These are phyloP conservation scores for Coix lacrymajobi DNA, from an alignment of 176 grass and related monocot genomes.

Conservation along the genomic window DNA sequence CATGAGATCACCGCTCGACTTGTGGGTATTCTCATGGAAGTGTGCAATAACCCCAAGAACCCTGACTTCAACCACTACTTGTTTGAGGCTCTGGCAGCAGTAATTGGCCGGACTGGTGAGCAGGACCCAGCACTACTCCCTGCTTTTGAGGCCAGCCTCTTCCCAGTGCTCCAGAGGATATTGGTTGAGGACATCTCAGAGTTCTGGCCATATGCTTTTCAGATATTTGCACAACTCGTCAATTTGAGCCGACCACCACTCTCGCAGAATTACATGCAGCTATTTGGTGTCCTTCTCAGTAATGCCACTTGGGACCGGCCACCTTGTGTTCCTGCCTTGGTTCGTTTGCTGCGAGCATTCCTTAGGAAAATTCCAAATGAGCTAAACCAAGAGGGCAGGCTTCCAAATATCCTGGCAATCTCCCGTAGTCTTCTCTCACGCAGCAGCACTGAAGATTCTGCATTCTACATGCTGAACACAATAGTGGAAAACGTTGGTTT, in stretches of 20 bases:
- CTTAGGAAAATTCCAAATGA: slow-evolving; percentile 94
- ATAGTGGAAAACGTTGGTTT: slow-evolving; percentile 77
- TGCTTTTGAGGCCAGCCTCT: slow-evolving; percentile 69
- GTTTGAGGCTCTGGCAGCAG: slow-evolving; percentile 86
- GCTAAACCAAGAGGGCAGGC: slow-evolving; percentile 74
- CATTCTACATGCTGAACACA: slow-evolving; percentile 91
- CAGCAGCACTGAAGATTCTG: slow-evolving; percentile 77
- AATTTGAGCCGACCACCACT: slow-evolving; percentile 74
- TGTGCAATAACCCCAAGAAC: slow-evolving; percentile 95
- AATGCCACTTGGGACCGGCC: slow-evolving; percentile 81
- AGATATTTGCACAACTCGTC: slow-evolving; percentile 92
- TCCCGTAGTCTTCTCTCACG: slow-evolving; percentile 50
- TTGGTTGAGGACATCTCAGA: slow-evolving; percentile 88
- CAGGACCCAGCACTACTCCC: slow-evolving; percentile 58
- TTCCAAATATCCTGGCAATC: slow-evolving; percentile 67
- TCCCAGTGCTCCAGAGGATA: slow-evolving; percentile 88
- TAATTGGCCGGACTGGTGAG: slow-evolving; percentile 63
- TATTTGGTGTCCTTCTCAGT: slow-evolving; percentile 80
- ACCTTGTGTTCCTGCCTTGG: slow-evolving; percentile 79
- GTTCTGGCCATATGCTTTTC: slow-evolving; percentile 96
- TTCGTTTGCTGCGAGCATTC: slow-evolving; percentile 79
- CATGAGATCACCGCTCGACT: slow-evolving; percentile 52
- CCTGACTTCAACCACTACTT: slow-evolving; percentile 96
- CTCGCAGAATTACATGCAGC: slow-evolving; percentile 81
- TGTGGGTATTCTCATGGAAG: slow-evolving; percentile 60